Conservation (phyloP, 495 filamentous ascomycete genomes). For the Lentithecium fluviatile region DNA sequence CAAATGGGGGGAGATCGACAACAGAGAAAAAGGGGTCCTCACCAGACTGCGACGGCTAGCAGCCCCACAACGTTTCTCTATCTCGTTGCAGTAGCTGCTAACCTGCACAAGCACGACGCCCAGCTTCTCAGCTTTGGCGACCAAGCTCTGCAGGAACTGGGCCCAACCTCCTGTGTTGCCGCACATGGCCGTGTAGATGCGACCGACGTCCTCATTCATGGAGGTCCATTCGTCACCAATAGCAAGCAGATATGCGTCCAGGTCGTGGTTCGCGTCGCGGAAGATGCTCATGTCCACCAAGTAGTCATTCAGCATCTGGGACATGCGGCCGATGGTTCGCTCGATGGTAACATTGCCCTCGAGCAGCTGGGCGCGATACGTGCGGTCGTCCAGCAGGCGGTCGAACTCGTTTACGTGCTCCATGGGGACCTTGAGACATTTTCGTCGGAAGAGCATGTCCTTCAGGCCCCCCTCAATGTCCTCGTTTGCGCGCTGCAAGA, state of each 20-base stretch:
- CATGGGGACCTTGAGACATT: slow-evolving; percentile 78
- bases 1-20: slow-evolving; percentile 1
- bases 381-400: slow-evolving; percentile 78
- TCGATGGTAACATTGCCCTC: slow-evolving; percentile 90
- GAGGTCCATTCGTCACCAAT: slow-evolving; percentile 55
- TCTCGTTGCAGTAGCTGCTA: slow-evolving; percentile 41
- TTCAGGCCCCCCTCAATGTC: slow-evolving; percentile 79
- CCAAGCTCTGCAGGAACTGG: slow-evolving; percentile 37
- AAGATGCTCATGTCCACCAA: slow-evolving; percentile 77
- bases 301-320: slow-evolving; percentile 67
- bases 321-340: slow-evolving; percentile 77
- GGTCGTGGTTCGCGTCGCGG: slow-evolving; percentile 69
- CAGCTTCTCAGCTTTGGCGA: slow-evolving; percentile 42
- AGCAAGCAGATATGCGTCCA: slow-evolving; percentile 70
- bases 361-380: slow-evolving; percentile 76
- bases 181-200: slow-evolving; percentile 42
- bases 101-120: slow-evolving; percentile 40
- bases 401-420: slow-evolving; percentile 83
- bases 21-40: slow-evolving; percentile 10
- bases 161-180: slow-evolving; percentile 45
- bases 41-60: slow-evolving; percentile 43
- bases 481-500: slow-evolving; percentile 78
- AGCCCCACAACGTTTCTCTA: slow-evolving; percentile 44
- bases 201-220: slow-evolving; percentile 33
- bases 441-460: slow-evolving; percentile 78